These are phyloP conservation scores for Corynespora cassiicola DNA, from an alignment of 2,329 filamentous ascomycete genomes.

Conservation along the genomic window DNA sequence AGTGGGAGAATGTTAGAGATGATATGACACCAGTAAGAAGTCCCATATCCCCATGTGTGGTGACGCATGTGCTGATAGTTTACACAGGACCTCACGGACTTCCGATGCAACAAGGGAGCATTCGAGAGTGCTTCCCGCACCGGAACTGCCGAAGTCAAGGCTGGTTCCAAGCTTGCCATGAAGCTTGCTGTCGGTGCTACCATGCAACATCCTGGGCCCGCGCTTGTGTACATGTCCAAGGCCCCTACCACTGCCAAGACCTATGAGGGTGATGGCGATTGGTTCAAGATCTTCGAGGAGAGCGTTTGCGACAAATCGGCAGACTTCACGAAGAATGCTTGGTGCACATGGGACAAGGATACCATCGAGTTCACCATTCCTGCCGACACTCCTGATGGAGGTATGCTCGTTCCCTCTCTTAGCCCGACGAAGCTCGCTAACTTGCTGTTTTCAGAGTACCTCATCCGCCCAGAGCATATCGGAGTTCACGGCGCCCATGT, in stretches of 20 bases:
- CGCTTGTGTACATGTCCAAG: slow-evolving; percentile 32
- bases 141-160: slow-evolving; percentile 12
- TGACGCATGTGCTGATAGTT: no score
- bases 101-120: slow-evolving; percentile 35
- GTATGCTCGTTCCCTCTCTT: no score
- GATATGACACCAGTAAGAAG: slow-evolving; percentile 26
- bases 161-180: slow-evolving; percentile 45
- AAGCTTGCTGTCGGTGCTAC: slow-evolving; percentile 20
- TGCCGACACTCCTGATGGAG: slow-evolving; percentile 41
- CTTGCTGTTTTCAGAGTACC: no score
- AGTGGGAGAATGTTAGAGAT: slow-evolving; percentile 26
- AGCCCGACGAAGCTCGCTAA: no score
- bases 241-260: slow-evolving; percentile 20
- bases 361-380: slow-evolving; percentile 42
- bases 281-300: slow-evolving; percentile 34
- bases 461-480: slow-evolving; percentile 53
- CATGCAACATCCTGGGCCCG: slow-evolving; percentile 28
- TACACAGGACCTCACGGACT: slow-evolving; percentile 26
- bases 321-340: slow-evolving; percentile 20
- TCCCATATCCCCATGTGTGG: no score
- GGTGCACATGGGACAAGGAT: slow-evolving; percentile 28
- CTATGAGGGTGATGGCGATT: slow-evolving; percentile 31
- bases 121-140: slow-evolving; percentile 17
- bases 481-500: slow-evolving; percentile 45
- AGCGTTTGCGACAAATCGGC: slow-evolving; percentile 17